Base-by-base conservation (phyloP, 177 flowering plant species). In the Vitis hybrid region DNA sequence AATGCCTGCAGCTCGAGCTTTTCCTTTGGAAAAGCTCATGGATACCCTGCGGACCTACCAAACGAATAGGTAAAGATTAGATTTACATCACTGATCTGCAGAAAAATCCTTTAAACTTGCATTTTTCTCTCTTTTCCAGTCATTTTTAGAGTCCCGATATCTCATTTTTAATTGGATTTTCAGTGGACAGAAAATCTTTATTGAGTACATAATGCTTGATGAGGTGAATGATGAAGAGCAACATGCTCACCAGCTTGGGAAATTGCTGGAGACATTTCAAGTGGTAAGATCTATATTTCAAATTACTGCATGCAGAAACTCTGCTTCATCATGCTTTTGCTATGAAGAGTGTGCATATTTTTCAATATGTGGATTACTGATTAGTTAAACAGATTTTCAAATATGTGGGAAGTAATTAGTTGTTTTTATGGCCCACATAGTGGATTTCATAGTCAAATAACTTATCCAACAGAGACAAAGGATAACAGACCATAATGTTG, bases 1-100 rank as follows among this genome's bases (percentile, higher is more conserved):
- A 72, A 95, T 93, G 98, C 99, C 99, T 56, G 94, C 99, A 58
- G 99, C 99, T 62, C 80, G 97, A 55, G 98, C 97, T 67, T 95
- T 95, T 81, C 98, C 99, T 73, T 69, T 95, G 68, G 90, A 80
- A 52, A 91, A 70, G 74, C 95, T 95, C 52, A 93, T 95, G 94
- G 86, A 85, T 73, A 56, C 93, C 49, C 80, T 95, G 51, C 81
- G 62, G 61, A 69, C 69, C 66, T 95, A 90, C 78, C 99, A 95
- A 74, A 83, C 77, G 73, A 88, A 80, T 51, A 86, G 96, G 98
- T 86, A 51, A 55, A 19, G 60, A 31, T 60, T 20, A 5, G 10
- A 20, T 19, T 48, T n/a, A 50, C 12, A 14, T 57, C 60, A 64
- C 61, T 14, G 4, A 31, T 67, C 9, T 10, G 7, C 3, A 3